These are phyloP conservation scores for Exophiala bonariae DNA, from an alignment of 2,329 filamentous ascomycete genomes.

Conservation along the genomic window DNA sequence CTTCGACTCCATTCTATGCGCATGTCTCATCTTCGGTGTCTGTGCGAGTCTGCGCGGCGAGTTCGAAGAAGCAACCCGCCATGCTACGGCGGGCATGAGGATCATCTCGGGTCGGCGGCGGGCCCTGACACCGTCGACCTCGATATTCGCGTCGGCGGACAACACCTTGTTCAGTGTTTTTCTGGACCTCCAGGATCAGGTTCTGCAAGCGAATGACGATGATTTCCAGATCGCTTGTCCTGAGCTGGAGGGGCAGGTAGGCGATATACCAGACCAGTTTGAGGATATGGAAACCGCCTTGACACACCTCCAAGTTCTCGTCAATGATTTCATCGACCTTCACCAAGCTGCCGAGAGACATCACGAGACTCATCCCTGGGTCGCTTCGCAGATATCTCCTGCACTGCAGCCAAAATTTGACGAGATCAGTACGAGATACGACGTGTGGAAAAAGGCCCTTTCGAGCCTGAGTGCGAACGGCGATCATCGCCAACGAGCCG, in stretches of 20 bases:
- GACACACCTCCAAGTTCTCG: slow-evolving; percentile 2
- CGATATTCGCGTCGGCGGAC: not conserved
- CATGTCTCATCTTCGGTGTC: slow-evolving; percentile 1
- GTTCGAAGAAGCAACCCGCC: not conserved
- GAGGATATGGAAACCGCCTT: not conserved
- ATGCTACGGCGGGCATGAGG: slow-evolving; percentile 4
- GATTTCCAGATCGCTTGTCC: no score
- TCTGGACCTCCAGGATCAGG: not conserved
- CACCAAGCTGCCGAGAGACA: not conserved
- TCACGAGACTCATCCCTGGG: not conserved
- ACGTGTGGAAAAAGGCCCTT: not conserved
- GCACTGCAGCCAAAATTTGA: not conserved
- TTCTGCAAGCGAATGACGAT: not conserved
- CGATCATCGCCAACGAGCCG: not conserved
- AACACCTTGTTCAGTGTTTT: not conserved
- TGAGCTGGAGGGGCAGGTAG: not conserved
- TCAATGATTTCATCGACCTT: not conserved
- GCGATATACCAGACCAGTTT: not conserved
- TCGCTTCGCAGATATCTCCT: not conserved
- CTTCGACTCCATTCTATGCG: slow-evolving; percentile 1
- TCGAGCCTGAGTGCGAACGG: not conserved
- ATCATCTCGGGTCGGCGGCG: not conserved
- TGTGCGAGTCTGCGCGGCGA: slow-evolving; percentile 2
- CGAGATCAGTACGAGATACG: not conserved
- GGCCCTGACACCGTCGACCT: not conserved